A percentile compares a stretch with the other conserved stretches of the same genome.
Evolutionary conservation across 805 yeast genomes (phyloP).

Genomic region (Metschnikowia colocasiae): DNA sequence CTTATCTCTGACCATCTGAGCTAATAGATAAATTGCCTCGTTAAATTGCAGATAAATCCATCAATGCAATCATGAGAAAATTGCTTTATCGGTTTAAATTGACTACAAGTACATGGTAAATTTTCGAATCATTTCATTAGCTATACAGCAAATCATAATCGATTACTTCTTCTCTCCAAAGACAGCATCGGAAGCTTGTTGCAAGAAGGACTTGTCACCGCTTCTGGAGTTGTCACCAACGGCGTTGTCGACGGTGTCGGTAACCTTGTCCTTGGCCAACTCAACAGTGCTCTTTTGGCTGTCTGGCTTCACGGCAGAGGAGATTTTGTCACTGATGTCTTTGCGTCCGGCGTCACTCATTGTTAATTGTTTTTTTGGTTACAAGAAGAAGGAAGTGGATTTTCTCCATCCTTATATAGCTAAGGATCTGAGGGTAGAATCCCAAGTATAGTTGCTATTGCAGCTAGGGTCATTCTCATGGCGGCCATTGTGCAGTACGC

Average conservation of each 20-base stretch:
- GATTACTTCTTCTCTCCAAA: constrained; percentile 35
- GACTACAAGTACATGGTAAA: too few relatives aligned
- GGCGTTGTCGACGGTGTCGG: constrained; percentile 34
- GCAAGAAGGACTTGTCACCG: constrained; percentile 38
- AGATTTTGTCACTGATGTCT: constrained; percentile 37
- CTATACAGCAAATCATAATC: background rate
- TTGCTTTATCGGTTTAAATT: too few relatives aligned
- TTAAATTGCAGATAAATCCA: too few relatives aligned
- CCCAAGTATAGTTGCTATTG: background rate
- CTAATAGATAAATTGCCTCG: too few relatives aligned
- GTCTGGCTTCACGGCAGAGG: constrained; percentile 40
- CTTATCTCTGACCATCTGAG: too few relatives aligned
- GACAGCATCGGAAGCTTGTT: constrained; percentile 43
- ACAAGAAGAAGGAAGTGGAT: background rate
- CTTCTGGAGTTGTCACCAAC: constrained; percentile 35
- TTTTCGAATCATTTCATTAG: background rate
- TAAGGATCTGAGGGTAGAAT: background rate
- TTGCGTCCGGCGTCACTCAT: constrained; percentile 46
- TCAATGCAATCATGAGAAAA: too few relatives aligned
- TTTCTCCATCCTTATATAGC: constrained; percentile 8
- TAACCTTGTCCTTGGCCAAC: constrained; percentile 35
- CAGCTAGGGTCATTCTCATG: background rate
- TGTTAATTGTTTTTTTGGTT: constrained; percentile 3
- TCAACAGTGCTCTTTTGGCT: constrained; percentile 38
- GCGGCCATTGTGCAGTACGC: constrained; percentile 8